Evolutionary conservation across 768 basidiomycete species (phyloP).

Genomic region (Cystobasidium onofrii): DNA sequence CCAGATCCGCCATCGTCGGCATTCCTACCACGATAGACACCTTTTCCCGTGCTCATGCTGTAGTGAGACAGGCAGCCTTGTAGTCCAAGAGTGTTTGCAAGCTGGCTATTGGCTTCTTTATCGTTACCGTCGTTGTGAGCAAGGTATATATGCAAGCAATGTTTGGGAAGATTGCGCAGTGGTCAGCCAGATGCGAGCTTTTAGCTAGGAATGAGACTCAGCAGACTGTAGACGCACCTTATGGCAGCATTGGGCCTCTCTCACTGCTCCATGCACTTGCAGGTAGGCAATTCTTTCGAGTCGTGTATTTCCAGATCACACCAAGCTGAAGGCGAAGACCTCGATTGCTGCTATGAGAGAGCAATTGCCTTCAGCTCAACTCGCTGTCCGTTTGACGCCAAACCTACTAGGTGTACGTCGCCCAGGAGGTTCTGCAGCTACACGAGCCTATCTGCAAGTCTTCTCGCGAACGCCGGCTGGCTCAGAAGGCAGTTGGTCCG

Average conservation of each 20-base stretch:
- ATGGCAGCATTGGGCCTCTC: neutral
- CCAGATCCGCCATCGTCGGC: neutral
- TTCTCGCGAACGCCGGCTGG: neutral
- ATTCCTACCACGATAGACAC: constrained; percentile 12
- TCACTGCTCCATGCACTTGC: neutral
- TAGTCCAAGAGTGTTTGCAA: neutral
- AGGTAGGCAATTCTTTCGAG: neutral
- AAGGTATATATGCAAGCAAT: neutral
- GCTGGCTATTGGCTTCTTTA: neutral
- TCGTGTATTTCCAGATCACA: neutral
- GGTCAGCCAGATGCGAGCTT: neutral
- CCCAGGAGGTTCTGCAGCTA: too few species aligned
- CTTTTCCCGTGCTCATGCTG: constrained; percentile 18
- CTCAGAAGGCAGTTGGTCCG: neutral
- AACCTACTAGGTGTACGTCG: too few species aligned
- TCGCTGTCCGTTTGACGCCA: neutral
- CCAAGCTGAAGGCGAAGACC: neutral
- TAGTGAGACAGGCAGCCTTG: neutral
- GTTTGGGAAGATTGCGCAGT: neutral
- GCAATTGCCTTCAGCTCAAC: neutral
- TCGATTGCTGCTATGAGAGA: neutral
- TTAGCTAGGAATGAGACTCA: neutral
- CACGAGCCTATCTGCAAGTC: neutral
- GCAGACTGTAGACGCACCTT: neutral
- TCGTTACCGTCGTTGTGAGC: neutral